Evolutionary conservation across 306 rosid species (phyloP).

Genomic region (Medicago lupulina): DNA sequence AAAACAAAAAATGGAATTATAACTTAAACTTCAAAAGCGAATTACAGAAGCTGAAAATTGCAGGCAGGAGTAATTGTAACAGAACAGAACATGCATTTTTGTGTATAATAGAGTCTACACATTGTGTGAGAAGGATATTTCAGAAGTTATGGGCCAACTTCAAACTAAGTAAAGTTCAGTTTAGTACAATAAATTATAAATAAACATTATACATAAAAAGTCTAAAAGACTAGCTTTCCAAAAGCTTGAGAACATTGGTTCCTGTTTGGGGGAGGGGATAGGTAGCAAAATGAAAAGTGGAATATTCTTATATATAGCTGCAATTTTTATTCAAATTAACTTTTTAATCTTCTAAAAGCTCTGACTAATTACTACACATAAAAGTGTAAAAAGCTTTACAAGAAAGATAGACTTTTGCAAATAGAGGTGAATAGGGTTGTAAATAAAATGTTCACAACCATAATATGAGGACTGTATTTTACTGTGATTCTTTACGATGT

Average conservation of each 20-base stretch:
- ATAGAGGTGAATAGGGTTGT: too few species aligned
- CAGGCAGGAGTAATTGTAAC: constrained; percentile 7
- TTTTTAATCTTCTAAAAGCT: constrained; percentile 9
- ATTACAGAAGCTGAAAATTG: constrained; percentile 35
- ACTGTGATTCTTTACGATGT: neutral
- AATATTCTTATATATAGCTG: constrained; percentile 1
- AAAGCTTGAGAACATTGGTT: constrained; percentile 1
- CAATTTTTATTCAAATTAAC: neutral
- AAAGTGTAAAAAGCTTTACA: neutral
- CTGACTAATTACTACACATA: neutral
- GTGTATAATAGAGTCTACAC: too few species aligned
- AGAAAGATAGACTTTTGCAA: neutral
- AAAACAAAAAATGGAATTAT: constrained; percentile 18
- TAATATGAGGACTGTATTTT: neutral
- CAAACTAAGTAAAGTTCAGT: neutral
- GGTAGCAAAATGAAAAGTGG: neutral
- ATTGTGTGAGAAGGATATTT: too few species aligned
- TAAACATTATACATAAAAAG: neutral
- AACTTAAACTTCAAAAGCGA: constrained; percentile 30
- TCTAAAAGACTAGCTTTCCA: neutral
- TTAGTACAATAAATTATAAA: too few species aligned
- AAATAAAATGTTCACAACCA: too few species aligned
- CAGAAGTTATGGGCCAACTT: neutral
- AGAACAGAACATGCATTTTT: too few species aligned
- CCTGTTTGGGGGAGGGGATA: neutral